Conservation (phyloP, 2,329 filamentous ascomycete genomes). For the Ceratocystis colombiana region DNA sequence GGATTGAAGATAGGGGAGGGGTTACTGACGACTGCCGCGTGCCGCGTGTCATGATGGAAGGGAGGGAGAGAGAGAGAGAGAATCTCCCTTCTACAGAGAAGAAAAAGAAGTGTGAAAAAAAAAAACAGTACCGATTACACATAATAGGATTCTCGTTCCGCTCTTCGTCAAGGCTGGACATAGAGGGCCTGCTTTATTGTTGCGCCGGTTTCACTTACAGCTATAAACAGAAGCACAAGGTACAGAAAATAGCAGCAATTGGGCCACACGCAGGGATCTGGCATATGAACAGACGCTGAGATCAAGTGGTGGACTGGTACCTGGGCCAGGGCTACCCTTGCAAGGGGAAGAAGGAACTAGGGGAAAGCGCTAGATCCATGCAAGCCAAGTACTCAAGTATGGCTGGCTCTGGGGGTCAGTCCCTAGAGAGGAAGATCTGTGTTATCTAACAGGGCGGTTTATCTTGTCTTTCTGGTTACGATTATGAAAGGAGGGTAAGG, state of each 20-base stretch:
- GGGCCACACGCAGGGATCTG: neutral
- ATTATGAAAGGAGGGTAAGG: no score
- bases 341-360: neutral
- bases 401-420: neutral
- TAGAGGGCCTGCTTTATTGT: neutral
- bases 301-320: neutral
- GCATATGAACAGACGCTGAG: neutral
- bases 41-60: no score
- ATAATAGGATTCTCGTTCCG: no score
- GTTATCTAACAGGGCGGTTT: no score
- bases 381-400: neutral
- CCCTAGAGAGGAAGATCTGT: neutral
- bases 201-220: neutral
- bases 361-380: neutral
- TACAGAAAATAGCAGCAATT: neutral
- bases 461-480: no score
- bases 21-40: no score
- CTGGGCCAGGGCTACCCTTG: neutral
- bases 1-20: no score
- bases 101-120: no score
- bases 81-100: no score
- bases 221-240: slow-evolving; percentile 10
- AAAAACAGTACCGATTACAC: no score
- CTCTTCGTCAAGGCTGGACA: neutral
- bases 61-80: no score